Conservation (phyloP, 352 stramenopile genomes). For the Globisporangium irregulare region DNA sequence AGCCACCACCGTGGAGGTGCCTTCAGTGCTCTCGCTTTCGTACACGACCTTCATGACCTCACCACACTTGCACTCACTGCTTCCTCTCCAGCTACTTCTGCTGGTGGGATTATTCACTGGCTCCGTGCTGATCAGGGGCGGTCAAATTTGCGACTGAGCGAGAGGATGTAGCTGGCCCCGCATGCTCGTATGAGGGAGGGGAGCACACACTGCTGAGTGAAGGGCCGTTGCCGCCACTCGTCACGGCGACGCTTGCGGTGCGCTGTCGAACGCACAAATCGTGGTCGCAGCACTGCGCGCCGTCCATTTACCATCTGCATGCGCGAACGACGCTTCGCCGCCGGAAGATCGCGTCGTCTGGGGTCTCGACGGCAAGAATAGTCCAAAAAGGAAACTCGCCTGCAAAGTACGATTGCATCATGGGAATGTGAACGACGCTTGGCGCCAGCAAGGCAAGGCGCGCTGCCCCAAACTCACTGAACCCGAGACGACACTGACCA, state of each 20-base stretch:
- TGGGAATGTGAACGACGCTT: too few species aligned
- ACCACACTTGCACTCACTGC: too few species aligned
- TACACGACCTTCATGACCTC: slow-evolving; percentile 3
- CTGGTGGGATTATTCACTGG: background rate
- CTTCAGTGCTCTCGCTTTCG: background rate
- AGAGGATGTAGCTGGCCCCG: too few species aligned
- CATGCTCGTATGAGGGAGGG: background rate
- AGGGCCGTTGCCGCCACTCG: background rate
- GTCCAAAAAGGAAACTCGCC: too few species aligned
- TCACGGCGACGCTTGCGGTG: background rate
- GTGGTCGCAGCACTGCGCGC: background rate
- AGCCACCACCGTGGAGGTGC: background rate
- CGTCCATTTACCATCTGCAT: background rate
- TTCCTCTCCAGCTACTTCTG: background rate
- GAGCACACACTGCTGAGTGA: background rate
- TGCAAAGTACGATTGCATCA: background rate
- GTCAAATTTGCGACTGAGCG: slow-evolving; percentile 1
- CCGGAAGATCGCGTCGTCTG: slow-evolving; percentile 1
- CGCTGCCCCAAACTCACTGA: too few species aligned
- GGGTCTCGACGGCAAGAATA: background rate
- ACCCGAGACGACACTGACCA: too few species aligned
- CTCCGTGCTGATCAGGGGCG: background rate
- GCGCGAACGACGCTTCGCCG: background rate
- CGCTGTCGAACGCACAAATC: background rate
- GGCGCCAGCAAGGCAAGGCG: too few species aligned